A percentile compares a stretch with the other conserved stretches of the same genome.
Evolutionary conservation across 345 rosid genomes (phyloP).

Genomic region (Eucalyptus caleyi): DNA sequence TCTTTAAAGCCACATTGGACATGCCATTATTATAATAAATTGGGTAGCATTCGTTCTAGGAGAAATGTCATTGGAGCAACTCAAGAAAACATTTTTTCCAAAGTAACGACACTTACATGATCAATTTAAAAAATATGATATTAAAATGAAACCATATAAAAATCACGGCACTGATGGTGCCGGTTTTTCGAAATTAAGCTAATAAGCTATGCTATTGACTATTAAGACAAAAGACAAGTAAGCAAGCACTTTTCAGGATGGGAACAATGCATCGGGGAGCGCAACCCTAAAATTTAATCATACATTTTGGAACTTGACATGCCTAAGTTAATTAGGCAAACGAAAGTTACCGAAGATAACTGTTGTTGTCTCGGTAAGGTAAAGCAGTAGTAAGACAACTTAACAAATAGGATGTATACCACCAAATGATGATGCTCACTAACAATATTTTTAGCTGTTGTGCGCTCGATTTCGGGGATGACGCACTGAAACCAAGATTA

Average conservation of each 20-base stretch:
- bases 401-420: neutral
- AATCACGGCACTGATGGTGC: neutral
- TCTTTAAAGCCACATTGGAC: neutral
- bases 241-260: neutral
- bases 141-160: neutral
- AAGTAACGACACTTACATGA: neutral
- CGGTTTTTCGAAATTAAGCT: neutral
- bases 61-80: neutral
- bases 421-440: neutral
- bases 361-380: neutral
- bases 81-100: neutral
- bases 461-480: neutral
- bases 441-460: neutral
- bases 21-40: neutral
- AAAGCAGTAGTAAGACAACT: neutral
- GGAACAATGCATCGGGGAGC: neutral
- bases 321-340: neutral
- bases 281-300: neutral
- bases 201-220: neutral
- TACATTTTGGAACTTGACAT: neutral
- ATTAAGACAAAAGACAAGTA: neutral
- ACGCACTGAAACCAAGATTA: neutral
- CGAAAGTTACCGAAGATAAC: neutral
- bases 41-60: neutral
- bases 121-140: neutral